Evolutionary conservation across 371 early-diverging fungal genomes (phyloP).

Genomic region (Gilbertella persicaria): DNA sequence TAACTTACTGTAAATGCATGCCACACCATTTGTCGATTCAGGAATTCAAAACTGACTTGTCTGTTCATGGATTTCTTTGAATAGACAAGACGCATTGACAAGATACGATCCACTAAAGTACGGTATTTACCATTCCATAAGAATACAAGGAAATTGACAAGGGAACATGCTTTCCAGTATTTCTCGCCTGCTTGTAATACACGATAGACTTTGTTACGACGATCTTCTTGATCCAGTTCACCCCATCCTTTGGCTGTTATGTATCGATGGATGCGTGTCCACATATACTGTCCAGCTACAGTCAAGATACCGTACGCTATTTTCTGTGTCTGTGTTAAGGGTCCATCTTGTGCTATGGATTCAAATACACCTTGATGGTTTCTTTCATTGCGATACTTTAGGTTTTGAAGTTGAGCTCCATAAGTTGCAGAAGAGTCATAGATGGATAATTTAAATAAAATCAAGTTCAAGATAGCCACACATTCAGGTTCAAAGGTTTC

Average conservation of each 20-base stretch:
- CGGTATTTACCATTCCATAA: constrained; percentile 83
- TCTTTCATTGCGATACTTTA: constrained; percentile 76
- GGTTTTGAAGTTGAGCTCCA: constrained; percentile 69
- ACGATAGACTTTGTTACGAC: constrained; percentile 64
- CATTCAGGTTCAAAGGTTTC: constrained; percentile 67
- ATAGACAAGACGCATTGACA: constrained; percentile 84
- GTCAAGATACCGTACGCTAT: constrained; percentile 58
- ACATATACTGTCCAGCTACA: constrained; percentile 76
- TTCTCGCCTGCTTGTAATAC: constrained; percentile 67
- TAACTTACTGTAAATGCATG: constrained; percentile 84
- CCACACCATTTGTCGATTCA: constrained; percentile 95
- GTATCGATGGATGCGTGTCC: constrained; percentile 62
- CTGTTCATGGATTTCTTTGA: constrained; percentile 74
- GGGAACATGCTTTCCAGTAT: constrained; percentile 60
- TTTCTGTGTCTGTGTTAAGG: constrained; percentile 61
- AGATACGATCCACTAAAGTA: constrained; percentile 72
- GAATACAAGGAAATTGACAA: constrained; percentile 84
- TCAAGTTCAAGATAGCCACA: constrained; percentile 52
- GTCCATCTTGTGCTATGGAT: constrained; percentile 61
- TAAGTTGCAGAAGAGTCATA: constrained; percentile 67
- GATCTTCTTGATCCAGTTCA: constrained; percentile 64
- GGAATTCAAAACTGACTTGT: constrained; percentile 87
- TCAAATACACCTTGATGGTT: constrained; percentile 48
- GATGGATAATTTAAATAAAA: constrained; percentile 65
- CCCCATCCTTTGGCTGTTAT: constrained; percentile 81